Percentiles rank a stretch among this genome's conserved stretches.
phyloP scores from a whole-genome alignment of 169 alveolate genomes.

The Theileria sp. region DNA sequence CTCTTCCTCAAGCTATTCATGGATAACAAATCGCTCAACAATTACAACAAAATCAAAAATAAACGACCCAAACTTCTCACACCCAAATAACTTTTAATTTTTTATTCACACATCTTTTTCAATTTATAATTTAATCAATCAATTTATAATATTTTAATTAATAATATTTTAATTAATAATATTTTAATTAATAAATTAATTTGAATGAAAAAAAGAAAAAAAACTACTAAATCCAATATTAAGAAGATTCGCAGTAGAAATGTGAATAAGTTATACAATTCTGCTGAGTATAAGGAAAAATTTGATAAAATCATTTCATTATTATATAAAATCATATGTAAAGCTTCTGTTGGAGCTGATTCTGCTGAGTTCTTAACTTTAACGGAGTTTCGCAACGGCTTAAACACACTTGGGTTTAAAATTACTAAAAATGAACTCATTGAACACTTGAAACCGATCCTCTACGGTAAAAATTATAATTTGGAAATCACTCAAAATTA shows the following conservation, averaged over 20 bases:
- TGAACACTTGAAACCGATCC: background rate
- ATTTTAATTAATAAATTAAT: too few relatives aligned
- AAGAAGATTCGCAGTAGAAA: background rate
- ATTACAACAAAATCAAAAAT: background rate
- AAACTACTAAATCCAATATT: background rate
- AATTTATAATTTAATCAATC: background rate
- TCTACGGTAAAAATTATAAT: background rate
- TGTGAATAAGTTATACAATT: background rate
- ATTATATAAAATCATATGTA: background rate
- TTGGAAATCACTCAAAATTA: background rate
- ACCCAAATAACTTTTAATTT: background rate
- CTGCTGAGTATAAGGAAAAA: background rate
- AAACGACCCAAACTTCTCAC: background rate
- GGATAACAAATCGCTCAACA: slow-evolving; percentile 18
- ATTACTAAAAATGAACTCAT: background rate
- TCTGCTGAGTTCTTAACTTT: background rate
- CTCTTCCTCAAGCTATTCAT: slow-evolving; percentile 24
- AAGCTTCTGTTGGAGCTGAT: background rate
- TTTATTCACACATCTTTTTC: background rate
- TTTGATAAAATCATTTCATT: background rate
- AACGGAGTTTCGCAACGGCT: background rate
- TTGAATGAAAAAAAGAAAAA: background rate
- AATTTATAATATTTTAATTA: background rate
- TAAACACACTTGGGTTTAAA: background rate
- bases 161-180: background rate